Base-by-base conservation (phyloP, 768 basidiomycete species). In the Pulveroboletus sp. region DNA sequence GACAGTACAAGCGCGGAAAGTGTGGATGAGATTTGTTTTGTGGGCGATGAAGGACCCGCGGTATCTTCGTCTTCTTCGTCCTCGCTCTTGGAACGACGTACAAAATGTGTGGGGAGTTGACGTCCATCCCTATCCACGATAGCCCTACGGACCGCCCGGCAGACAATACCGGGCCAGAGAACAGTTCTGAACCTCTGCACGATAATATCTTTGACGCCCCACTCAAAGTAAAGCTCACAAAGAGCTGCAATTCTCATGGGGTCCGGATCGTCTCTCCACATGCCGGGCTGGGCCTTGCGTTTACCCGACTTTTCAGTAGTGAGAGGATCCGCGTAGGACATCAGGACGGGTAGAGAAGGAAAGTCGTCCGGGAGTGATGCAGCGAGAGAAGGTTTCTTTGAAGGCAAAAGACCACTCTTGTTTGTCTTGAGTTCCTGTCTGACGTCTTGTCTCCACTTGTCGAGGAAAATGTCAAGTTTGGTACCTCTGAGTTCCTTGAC, bases 161-260 rank as follows among this genome's bases (percentile, higher is more conserved):
- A 71, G 8, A 89, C 76, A 11, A 82, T 79, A 0, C 84, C 81
- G 14, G 81, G 82, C 87, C 92, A 97, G 16, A 94, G 76, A 4
- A 91, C 78, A 0, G 82, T 88, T 60, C 88, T 75, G 61, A 94
- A 93, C 11, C 90, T 83, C 55, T 90, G 90, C 55, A 89, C 77
- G 47, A 95, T 90, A 3, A 82, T 74, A 40, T 90, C 86, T 57
- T 76, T 84, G 42, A 90, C 84, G 0, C 93, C 93, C 93, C 93
- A 97, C 62, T 94, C 93, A 53, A 95, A 95, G 63, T 84, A 87
- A 40, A 84, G 75, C 66, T 97, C 94, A 70, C 92, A 94, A 4
- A 84, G 74, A 10, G 72, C 78, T 1, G 94, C 92, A 14, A 94
- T 77, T 45, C 78, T 80, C 14, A 77, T 78, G 1, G 90, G 69